A percentile compares a stretch with the other conserved stretches of the same genome.
phyloP scores from a whole-genome alignment of 164 flowering plant species.

The Santalum album region DNA sequence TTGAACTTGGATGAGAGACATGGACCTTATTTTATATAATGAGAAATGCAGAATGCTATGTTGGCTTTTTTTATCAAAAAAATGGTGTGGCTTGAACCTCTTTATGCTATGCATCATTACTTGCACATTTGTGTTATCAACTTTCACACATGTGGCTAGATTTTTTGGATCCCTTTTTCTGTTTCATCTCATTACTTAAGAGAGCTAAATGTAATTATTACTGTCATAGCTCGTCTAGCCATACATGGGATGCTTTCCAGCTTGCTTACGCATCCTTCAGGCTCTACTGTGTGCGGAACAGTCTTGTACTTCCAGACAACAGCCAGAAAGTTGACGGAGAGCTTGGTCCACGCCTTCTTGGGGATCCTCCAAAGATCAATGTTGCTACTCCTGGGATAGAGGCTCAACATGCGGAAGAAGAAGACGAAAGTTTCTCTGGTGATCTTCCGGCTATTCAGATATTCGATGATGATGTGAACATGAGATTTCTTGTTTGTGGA shows the following conservation, averaged over 20 bases:
- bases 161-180: not conserved
- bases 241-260: constrained; percentile 95
- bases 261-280: constrained; percentile 87
- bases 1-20: too few species aligned
- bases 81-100: too few species aligned
- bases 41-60: too few species aligned
- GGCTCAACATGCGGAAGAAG: constrained; percentile 45
- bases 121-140: too few species aligned
- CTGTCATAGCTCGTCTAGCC: constrained; percentile 75
- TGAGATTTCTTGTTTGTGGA: constrained; percentile 93
- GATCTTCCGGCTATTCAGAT: constrained; percentile 70
- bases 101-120: too few species aligned
- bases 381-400: constrained; percentile 45
- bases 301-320: constrained; percentile 27
- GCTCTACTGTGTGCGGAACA: constrained; percentile 62
- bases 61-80: too few species aligned
- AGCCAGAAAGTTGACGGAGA: constrained; percentile 31
- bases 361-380: constrained; percentile 68
- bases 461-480: constrained; percentile 75
- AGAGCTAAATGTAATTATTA: not conserved
- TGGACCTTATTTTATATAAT: too few species aligned
- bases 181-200: not conserved
- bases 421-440: constrained; percentile 46
- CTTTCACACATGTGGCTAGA: too few species aligned
- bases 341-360: constrained; percentile 71